These are phyloP conservation scores for Apiospora kogelbergensis DNA, from an alignment of 2,329 filamentous ascomycete species.

Conservation along the genomic window DNA sequence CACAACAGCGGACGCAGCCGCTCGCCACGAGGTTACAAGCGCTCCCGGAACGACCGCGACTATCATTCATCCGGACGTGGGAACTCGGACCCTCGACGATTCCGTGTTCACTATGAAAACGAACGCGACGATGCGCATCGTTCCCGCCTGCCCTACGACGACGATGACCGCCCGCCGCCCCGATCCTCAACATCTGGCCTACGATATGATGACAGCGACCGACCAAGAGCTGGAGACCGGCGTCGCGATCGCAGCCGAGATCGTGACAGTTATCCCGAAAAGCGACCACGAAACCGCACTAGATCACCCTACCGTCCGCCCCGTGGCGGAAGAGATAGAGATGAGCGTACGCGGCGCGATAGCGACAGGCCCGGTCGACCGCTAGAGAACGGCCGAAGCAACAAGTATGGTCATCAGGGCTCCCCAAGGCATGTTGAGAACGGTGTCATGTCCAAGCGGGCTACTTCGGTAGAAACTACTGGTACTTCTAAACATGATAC, in stretches of 20 bases:
- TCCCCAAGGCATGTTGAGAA: constrained; percentile 50
- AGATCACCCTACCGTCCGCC: constrained; percentile 29
- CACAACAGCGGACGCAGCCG: constrained; percentile 50
- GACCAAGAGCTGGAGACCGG: constrained; percentile 32
- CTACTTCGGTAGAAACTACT: constrained; percentile 58
- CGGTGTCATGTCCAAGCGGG: constrained; percentile 63
- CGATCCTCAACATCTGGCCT: constrained; percentile 35
- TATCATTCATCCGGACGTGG: constrained; percentile 38
- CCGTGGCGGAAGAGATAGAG: constrained; percentile 27
- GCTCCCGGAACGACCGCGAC: constrained; percentile 63
- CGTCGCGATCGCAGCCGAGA: constrained; percentile 45
- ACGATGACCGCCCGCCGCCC: constrained; percentile 53
- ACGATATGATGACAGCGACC: constrained; percentile 53
- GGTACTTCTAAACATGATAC: constrained; percentile 60
- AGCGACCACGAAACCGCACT: constrained; percentile 50
- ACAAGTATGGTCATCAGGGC: constrained; percentile 43
- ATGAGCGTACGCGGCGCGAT: constrained; percentile 23
- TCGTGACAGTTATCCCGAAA: constrained; percentile 50
- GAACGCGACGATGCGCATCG: constrained; percentile 46
- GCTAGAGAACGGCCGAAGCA: constrained; percentile 27
- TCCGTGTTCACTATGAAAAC: constrained; percentile 64
- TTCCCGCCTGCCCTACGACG: constrained; percentile 52
- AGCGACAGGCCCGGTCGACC: constrained; percentile 24
- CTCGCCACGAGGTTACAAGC: constrained; percentile 68
- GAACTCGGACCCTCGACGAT: constrained; percentile 57